These are phyloP conservation scores for Aspergillus incahuasiensis DNA, from an alignment of 495 filamentous ascomycete genomes.

Conservation along the genomic window DNA sequence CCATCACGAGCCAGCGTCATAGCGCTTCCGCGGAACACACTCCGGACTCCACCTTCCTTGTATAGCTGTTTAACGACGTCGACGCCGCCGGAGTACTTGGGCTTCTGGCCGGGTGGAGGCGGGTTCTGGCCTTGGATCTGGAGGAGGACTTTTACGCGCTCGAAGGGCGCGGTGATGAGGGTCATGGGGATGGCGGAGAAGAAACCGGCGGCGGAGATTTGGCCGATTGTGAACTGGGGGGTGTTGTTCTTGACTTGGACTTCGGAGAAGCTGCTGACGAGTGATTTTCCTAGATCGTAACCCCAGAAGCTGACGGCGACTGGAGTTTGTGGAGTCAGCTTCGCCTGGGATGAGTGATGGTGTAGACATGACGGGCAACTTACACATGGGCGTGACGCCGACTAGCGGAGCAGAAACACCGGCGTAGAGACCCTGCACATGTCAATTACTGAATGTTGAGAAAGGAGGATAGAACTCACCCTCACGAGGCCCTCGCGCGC, in stretches of 20 bases:
- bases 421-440: constrained; percentile 76
- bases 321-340: constrained; percentile 28
- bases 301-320: constrained; percentile 99
- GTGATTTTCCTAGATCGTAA: constrained; percentile 88
- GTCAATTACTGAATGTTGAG: constrained; percentile 7
- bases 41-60: constrained; percentile 81
- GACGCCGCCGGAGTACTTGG: constrained; percentile 80
- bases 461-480: constrained; percentile 26
- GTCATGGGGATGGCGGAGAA: constrained; percentile 99
- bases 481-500: constrained; percentile 79
- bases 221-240: constrained; percentile 68
- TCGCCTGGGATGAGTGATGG: no score
- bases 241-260: constrained; percentile 57
- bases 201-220: constrained; percentile 90
- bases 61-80: constrained; percentile 97
- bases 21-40: constrained; percentile 82
- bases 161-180: constrained; percentile 93
- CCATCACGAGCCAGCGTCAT: constrained; percentile 94
- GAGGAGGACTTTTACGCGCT: constrained; percentile 96
- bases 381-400: constrained; percentile 98
- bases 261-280: constrained; percentile 65
- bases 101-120: constrained; percentile 82
- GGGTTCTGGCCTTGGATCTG: constrained; percentile 94
- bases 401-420: constrained; percentile 92
- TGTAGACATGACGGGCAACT: constrained; percentile 29